A percentile compares a stretch with the other conserved stretches of the same genome.
Evolutionary conservation across 495 filamentous ascomycete species (phyloP).

Genomic region (Penicillium dipodomyicola): DNA sequence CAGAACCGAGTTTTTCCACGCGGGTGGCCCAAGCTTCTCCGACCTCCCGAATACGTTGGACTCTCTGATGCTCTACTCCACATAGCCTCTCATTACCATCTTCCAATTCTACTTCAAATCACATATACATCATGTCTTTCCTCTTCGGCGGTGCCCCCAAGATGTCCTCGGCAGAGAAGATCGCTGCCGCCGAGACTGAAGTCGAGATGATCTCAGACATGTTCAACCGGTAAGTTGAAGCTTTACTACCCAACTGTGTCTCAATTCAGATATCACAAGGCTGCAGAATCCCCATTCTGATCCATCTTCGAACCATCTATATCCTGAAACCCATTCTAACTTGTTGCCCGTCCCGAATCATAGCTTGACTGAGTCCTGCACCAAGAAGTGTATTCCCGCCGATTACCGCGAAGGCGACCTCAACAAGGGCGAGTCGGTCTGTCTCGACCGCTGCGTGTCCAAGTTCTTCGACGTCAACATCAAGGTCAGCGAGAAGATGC

Average conservation of each 20-base stretch:
- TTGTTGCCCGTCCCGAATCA: neutral
- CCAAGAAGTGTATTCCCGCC: constrained; percentile 83
- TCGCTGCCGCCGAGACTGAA: constrained; percentile 90
- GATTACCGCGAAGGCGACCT: constrained; percentile 93
- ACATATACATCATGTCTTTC: constrained; percentile 76
- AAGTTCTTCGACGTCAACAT: constrained; percentile 99
- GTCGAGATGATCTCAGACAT: constrained; percentile 91
- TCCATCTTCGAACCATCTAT: neutral
- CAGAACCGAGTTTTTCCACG: constrained; percentile 23
- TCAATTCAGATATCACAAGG: neutral
- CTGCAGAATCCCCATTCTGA: neutral
- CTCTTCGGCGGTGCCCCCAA: constrained; percentile 83
- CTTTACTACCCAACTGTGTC: neutral
- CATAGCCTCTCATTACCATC: constrained; percentile 6
- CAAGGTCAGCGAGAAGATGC: constrained; percentile 86
- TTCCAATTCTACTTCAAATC: constrained; percentile 1
- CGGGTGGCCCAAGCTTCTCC: constrained; percentile 38
- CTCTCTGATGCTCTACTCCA: neutral
- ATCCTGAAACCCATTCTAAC: neutral
- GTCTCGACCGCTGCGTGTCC: constrained; percentile 89
- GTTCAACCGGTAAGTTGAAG: constrained; percentile 74
- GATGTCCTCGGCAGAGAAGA: constrained; percentile 91
- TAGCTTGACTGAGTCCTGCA: constrained; percentile 84
- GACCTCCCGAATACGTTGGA: constrained; percentile 13
- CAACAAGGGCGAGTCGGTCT: constrained; percentile 97